Evolutionary conservation across 257 asterid species (phyloP).

Genomic region (Leptodermis oblonga): DNA sequence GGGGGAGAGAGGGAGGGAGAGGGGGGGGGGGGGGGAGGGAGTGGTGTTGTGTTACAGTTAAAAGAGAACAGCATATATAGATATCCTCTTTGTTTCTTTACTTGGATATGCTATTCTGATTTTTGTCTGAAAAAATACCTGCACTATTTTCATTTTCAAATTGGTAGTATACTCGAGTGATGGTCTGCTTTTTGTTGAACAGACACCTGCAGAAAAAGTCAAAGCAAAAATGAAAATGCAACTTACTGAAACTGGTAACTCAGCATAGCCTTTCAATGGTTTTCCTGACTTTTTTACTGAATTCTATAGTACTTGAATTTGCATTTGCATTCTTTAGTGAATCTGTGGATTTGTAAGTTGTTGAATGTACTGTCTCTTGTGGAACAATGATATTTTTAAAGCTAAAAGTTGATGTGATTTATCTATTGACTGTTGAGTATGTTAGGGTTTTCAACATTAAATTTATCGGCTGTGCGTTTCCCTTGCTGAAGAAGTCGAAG

Average conservation of each 20-base stretch:
- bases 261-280: slow-evolving; percentile 5
- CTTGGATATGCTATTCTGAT: neutral
- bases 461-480: neutral
- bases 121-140: neutral
- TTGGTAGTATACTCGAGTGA: slow-evolving; percentile 10
- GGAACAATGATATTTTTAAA: neutral
- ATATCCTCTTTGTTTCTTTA: neutral
- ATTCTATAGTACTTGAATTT: neutral
- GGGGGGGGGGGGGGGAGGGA: too few relatives aligned
- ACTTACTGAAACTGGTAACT: slow-evolving; percentile 79
- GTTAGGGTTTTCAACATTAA: neutral
- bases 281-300: neutral
- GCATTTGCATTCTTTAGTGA: neutral
- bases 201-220: slow-evolving; percentile 87
- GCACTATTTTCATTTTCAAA: neutral
- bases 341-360: neutral
- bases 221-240: slow-evolving; percentile 93
- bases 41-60: neutral
- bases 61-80: neutral
- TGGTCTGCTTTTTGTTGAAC: slow-evolving; percentile 21
- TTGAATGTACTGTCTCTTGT: neutral
- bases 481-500: neutral
- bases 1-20: too few relatives aligned
- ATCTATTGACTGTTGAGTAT: neutral
- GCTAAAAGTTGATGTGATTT: neutral